phyloP scores from a whole-genome alignment of 495 filamentous ascomycete species.

The Oidiodendron maius region DNA sequence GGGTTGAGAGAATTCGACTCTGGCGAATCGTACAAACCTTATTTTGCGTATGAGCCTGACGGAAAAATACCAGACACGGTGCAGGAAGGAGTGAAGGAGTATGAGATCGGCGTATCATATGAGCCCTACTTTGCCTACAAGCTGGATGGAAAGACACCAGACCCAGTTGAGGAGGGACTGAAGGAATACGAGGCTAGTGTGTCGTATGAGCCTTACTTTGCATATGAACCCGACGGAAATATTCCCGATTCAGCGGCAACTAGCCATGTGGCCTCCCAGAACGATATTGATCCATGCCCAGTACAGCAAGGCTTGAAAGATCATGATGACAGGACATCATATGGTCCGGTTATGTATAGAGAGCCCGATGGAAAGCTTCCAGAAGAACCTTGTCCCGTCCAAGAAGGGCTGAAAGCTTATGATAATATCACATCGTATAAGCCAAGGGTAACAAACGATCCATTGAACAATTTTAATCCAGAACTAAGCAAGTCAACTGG shows the following conservation, averaged over 20 bases:
- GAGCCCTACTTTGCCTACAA: constrained; percentile 1
- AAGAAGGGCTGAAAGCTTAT: neutral
- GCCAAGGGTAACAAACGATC: neutral
- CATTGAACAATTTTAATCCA: neutral
- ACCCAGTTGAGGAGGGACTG: constrained; percentile 8
- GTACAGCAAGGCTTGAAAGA: constrained; percentile 11
- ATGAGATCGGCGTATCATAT: constrained; percentile 6
- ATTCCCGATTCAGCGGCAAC: too few species aligned
- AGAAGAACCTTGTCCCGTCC: neutral
- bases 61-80: constrained; percentile 2
- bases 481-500: too few species aligned
- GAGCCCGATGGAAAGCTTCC: constrained; percentile 10
- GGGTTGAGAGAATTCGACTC: constrained; percentile 13
- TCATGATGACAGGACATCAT: constrained; percentile 5
- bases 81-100: constrained; percentile 18
- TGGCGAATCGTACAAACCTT: neutral
- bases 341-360: constrained; percentile 1
- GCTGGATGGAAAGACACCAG: constrained; percentile 21
- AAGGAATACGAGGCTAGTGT: constrained; percentile 9
- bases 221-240: constrained; percentile 9
- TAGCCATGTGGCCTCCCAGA: too few species aligned
- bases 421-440: too few species aligned
- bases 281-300: neutral
- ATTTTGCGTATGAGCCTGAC: constrained; percentile 9
- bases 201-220: neutral